Conservation (phyloP, 202 grass and related monocot species). For the Setaria viridis region DNA sequence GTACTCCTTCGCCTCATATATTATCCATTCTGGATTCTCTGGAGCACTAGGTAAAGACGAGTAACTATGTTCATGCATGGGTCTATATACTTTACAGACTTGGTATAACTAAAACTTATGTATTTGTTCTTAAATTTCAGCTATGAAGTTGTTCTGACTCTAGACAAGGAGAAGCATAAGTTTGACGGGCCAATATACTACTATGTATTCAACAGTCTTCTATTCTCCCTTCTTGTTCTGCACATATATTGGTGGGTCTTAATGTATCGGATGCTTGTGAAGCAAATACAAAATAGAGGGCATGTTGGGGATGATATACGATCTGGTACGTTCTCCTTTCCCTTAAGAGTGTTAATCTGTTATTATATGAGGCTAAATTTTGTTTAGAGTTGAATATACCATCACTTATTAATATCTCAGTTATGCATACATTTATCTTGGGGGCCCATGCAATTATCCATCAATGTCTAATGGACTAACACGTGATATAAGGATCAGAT, state of each 20-base stretch:
- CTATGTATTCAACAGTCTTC: constrained; percentile 86
- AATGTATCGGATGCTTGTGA: constrained; percentile 71
- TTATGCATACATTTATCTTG: constrained; percentile 31
- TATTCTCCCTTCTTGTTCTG: constrained; percentile 79
- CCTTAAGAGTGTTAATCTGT: constrained; percentile 26
- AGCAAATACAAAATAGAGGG: constrained; percentile 65
- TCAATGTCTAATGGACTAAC: constrained; percentile 1
- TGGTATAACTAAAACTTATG: constrained; percentile 36
- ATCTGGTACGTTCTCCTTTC: constrained; percentile 65
- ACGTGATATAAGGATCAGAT: constrained; percentile 25
- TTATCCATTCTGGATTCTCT: constrained; percentile 81
- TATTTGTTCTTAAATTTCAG: constrained; percentile 52
- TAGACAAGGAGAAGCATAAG: constrained; percentile 84
- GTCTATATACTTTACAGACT: constrained; percentile 6
- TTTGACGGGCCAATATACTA: constrained; percentile 87
- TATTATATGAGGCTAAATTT: constrained; percentile 21
- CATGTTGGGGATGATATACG: constrained; percentile 82
- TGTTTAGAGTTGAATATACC: constrained; percentile 28
- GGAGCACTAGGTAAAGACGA: constrained; percentile 77
- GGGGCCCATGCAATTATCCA: constrained; percentile 29
- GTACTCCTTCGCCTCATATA: constrained; percentile 66
- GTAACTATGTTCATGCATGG: constrained; percentile 24
- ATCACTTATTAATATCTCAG: background rate
- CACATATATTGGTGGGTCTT: constrained; percentile 81
- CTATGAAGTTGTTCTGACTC: constrained; percentile 71